Evolutionary conservation across 805 yeast species (phyloP), one percentile per base, ranked within the genome.

Genomic region (Lipomyces spencermartinsiae): DNA sequence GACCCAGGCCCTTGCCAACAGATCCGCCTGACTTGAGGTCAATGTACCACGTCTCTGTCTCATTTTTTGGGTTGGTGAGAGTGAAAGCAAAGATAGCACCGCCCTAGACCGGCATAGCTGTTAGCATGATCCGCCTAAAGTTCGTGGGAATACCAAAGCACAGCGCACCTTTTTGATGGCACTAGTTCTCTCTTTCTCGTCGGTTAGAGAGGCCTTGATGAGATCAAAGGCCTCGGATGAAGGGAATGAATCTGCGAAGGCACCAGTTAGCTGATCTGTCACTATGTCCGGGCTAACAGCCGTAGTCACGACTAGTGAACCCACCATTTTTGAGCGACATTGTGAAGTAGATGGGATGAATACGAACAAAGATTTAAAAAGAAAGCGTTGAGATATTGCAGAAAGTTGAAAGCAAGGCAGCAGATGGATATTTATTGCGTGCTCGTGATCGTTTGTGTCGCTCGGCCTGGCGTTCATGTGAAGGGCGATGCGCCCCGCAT

Each of bases 51-150:
- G 89, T 80, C 74, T 83, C 84, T 63, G 83, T 82, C 76, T 86
- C 82, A 69, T 87, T 86, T 63, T 82, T 85, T 76, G 85, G 85
- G 82, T 87, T 87, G 80, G 85, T 86, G 74, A 91, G 83, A 73
- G 89, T 87, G 78, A 91, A 88, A 58, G 84, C 86, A 67, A 91
- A 86, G 43, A 84, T 79, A 43, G 91, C 87, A 74, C 86, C 84
- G 75, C 91, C 87, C 77, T 78, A 75, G 22, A 31, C 49, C 49
- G n/a, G 4, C 10, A 43, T 9, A 6, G 22, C 6, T 16, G 49
- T 43, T 19, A 43, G 49, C n/a, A 43, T 7, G 19, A 37, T 37
- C 43, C 14, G 9, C 9, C 43, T 16, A 1, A 37, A 5, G 14
- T 37, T 37, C 43, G 16, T 37, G 14, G 12, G 46, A 19, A 59